Conservation (phyloP, 208 protist species). For the Leishmania tropica region DNA sequence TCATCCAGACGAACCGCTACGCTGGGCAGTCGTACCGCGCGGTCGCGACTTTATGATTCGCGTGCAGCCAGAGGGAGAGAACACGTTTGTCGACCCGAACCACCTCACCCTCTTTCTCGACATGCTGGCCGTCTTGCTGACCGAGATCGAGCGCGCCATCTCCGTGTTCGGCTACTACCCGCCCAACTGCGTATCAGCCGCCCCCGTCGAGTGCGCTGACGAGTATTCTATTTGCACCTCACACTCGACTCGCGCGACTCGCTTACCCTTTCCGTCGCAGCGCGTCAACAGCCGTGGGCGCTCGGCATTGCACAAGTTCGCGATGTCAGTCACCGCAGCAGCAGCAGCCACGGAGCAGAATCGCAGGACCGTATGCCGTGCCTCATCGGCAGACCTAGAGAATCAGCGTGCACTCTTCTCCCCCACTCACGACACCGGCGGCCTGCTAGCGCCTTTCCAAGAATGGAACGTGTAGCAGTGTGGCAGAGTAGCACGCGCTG, state of each 20-base stretch:
- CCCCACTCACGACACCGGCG: slow-evolving; percentile 40
- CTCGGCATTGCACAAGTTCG: slow-evolving; percentile 7
- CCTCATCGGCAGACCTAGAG: slow-evolving; percentile 22
- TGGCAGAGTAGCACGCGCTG: no score
- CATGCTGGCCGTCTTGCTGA: slow-evolving; percentile 9
- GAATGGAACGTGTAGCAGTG: slow-evolving; percentile 29
- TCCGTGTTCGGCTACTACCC: slow-evolving; percentile 29
- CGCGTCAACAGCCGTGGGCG: slow-evolving; percentile 8
- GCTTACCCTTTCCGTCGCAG: slow-evolving; percentile 8
- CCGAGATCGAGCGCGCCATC: slow-evolving; percentile 25
- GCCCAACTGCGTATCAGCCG: slow-evolving; percentile 12
- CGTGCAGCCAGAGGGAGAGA: slow-evolving; percentile 24
- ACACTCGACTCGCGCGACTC: background rate
- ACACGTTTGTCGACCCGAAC: slow-evolving; percentile 14
- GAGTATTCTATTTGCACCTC: background rate
- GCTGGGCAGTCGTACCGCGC: slow-evolving; percentile 30
- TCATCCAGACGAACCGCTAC: slow-evolving; percentile 24
- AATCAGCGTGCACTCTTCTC: slow-evolving; percentile 49
- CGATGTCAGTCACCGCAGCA: slow-evolving; percentile 5
- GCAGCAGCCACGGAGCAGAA: slow-evolving; percentile 2
- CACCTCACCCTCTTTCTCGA: slow-evolving; percentile 19
- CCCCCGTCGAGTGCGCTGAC: background rate
- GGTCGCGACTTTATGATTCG: slow-evolving; percentile 30
- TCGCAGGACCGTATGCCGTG: slow-evolving; percentile 5
- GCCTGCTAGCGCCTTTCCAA: slow-evolving; percentile 51